Base-by-base conservation (phyloP, 495 filamentous ascomycete species). In the Tetracladium marchalianum region DNA sequence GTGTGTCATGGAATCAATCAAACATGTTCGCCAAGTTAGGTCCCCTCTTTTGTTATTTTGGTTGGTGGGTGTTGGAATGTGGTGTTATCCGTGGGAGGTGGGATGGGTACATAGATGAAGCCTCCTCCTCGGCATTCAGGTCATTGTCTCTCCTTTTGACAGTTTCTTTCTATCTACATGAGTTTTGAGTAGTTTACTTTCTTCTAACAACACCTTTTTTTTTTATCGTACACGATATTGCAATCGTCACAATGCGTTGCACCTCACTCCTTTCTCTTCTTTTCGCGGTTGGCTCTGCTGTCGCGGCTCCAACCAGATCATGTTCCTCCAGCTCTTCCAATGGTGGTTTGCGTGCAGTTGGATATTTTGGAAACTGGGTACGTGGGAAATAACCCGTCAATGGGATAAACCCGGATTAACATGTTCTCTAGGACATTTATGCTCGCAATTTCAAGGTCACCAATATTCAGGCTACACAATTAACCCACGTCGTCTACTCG, bases 401-500 rank as follows among this genome's bases (percentile, higher is more conserved):
- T 1, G n/a, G 4, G 24, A 27, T 1, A n/a, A 1, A 10, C 31
- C 1, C 19, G 27, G 33, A 7, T 36, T 37, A 12, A 12, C 35
- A 31, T 38, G 5, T 2, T 32, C 11, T 13, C 9, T 43, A 62
- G 89, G 89, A 85, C 41, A 95, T 95, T 60, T 95, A 95, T 63
- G 87, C 73, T 34, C 78, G 89, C 50, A 81, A 87, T 52, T 84
- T 93, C 63, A 74, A 84, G 31, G 87, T 88, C 0, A 85, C 90
- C 50, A 81, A 93, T 58, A 69, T 97, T n/a, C 90, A 87, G 4
- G 84, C 79, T 2, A 75, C 84, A 35, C 84, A 93, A 41, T 69
- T 97, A 24, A 96, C 90, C 0, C 90, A 97, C 63, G 66, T 96
- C 5, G 77, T 95, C 17, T 97, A 73, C 53, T 70, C 79, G 36